Evolutionary conservation across 148 eudicot species (phyloP).

Genomic region (Rhododendron kiyosumense): DNA sequence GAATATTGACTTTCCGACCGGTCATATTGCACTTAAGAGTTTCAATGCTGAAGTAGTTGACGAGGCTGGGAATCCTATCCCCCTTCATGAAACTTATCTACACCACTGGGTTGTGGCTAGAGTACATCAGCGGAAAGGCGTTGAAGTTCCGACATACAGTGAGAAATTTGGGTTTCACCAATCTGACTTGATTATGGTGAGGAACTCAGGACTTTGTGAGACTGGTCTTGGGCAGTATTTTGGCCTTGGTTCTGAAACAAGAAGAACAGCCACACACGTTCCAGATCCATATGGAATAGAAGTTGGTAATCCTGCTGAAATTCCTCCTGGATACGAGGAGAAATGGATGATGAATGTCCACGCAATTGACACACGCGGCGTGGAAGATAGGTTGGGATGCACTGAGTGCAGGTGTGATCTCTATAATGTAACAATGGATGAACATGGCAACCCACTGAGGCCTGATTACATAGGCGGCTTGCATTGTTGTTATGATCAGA

Average conservation of each 20-base stretch:
- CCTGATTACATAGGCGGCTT: constrained; percentile 68
- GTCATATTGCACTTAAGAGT: constrained; percentile 69
- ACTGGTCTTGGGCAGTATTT: constrained; percentile 51
- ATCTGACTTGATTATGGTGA: constrained; percentile 32
- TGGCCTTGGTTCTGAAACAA: constrained; percentile 89
- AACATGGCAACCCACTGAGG: constrained; percentile 34
- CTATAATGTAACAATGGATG: constrained; percentile 59
- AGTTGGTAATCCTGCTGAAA: constrained; percentile 56
- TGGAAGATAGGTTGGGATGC: constrained; percentile 64
- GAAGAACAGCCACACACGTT: constrained; percentile 59
- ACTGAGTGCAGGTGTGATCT: constrained; percentile 87
- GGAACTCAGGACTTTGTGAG: constrained; percentile 54
- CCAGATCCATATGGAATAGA: constrained; percentile 88
- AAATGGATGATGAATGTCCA: constrained; percentile 81
- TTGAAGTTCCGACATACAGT: constrained; percentile 16
- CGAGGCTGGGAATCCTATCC: constrained; percentile 58
- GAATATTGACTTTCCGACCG: constrained; percentile 68
- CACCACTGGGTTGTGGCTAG: constrained; percentile 79
- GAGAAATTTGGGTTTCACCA: constrained; percentile 5
- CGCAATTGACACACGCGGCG: constrained; percentile 85
- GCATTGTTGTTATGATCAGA: constrained; percentile 69
- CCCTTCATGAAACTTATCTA: constrained; percentile 83
- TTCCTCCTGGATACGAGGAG: constrained; percentile 81
- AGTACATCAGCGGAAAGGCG: constrained; percentile 49
- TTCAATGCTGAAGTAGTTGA: constrained; percentile 90